These are phyloP conservation scores for Gymnopilus junonius DNA, from an alignment of 768 basidiomycete species.

Conservation along the genomic window DNA sequence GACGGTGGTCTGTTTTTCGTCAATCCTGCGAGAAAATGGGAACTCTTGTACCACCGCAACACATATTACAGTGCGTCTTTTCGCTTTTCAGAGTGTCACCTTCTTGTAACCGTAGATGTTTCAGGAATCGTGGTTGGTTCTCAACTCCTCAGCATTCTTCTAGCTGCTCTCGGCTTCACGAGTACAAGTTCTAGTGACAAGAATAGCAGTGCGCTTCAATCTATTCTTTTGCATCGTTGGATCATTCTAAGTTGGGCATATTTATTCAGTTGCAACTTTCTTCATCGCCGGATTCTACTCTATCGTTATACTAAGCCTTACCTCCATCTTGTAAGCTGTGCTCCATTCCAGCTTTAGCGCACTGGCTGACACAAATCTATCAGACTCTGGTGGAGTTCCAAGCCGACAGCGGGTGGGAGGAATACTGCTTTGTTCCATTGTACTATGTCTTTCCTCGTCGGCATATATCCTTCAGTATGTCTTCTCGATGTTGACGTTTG, in stretches of 20 bases:
- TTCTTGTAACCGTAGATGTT: background rate
- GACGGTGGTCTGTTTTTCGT: background rate
- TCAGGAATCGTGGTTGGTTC: background rate
- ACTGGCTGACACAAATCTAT: background rate
- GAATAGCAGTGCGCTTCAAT: background rate
- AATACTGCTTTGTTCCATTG: background rate
- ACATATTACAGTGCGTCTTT: background rate
- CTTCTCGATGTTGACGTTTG: background rate
- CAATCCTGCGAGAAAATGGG: background rate
- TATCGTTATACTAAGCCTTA: background rate
- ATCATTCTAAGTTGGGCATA: background rate
- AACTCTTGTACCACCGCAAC: background rate
- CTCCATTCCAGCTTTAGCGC: background rate
- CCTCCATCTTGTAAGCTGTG: background rate
- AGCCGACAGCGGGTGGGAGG: background rate
- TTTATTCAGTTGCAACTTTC: background rate
- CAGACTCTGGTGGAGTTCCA: background rate
- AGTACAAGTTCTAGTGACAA: background rate
- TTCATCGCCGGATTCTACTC: background rate
- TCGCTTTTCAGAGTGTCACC: background rate
- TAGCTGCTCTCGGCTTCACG: background rate
- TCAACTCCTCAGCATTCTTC: background rate
- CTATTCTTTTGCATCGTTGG: background rate
- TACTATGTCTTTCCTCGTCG: background rate
- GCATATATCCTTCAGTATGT: background rate